Base-by-base conservation (phyloP, 768 basidiomycete genomes). In the Suillus tomentosus region DNA sequence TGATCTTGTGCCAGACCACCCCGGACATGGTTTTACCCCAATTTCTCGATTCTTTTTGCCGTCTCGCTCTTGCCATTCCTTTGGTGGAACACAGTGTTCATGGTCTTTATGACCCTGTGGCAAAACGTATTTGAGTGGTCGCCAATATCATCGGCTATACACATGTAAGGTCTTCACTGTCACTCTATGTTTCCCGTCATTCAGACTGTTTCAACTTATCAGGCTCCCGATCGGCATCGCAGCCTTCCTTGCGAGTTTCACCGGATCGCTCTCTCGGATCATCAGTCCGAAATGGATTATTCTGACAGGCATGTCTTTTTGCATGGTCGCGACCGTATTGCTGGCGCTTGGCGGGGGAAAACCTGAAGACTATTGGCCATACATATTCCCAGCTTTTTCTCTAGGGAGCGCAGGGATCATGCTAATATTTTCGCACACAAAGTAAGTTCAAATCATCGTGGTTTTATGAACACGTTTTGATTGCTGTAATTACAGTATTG, bases 331-430 rank as follows among this genome's bases (percentile, higher is more conserved):
- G 15, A 83, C 79, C 3, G 64, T 75, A 47, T 70, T 85, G 22
- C 72, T 85, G 47, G 78, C 80, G 10, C 73, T 81, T 54, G 80
- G 79, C 0, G 78, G 82, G 64, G 74, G 80, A 62, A 67, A 66
- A 7, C 75, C 77, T 14, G 74, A 73, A 11, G 69, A 75, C 47
- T 87, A 86, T 71, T 87, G 81, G 83, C 60, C 67, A 1, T 76
- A 78, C 62, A 73, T 79, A 53, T 82, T 86, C 65, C 84, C 86
- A 53, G 86, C 79, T 17, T 82, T 85, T 67, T 61, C 77, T 31
- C 63, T 86, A 54, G 84, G 84, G 14, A 78, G 80, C 13, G 74
- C 77, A 13, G 85, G 85, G 8, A 71, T 75, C 4, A 81, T 80
- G 70, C 68, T 85, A 58, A 72, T 76, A 14, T 86, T 77, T 65